Conservation (phyloP, 305 asterid genomes). For the Solanum hybrid region DNA sequence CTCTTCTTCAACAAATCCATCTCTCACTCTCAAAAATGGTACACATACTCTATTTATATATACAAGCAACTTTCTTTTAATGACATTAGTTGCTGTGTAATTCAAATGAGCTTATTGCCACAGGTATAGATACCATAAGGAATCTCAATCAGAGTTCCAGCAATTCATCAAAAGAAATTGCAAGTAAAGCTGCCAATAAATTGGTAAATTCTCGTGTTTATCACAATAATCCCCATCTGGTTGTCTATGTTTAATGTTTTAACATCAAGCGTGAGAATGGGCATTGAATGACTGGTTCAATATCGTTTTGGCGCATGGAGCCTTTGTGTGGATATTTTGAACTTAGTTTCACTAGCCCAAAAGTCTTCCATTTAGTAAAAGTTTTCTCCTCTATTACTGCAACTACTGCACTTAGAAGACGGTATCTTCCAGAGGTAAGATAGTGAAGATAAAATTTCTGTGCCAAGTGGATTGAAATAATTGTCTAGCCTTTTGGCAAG, state of each 20-base stretch:
- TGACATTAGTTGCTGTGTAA: not conserved
- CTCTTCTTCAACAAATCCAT: constrained; percentile 17
- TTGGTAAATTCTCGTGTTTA: constrained; percentile 6
- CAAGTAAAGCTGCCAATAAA: constrained; percentile 7
- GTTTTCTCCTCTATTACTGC: not conserved
- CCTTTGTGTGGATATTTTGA: not conserved
- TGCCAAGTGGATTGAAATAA: not conserved
- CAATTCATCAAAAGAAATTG: constrained; percentile 9
- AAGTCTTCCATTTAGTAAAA: not conserved
- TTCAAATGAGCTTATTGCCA: not conserved
- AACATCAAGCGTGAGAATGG: not conserved
- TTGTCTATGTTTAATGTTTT: not conserved
- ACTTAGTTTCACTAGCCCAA: not conserved
- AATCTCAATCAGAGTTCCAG: not conserved
- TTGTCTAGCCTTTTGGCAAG: not conserved
- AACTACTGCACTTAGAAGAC: not conserved
- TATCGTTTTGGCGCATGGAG: not conserved
- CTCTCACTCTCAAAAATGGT: constrained; percentile 16
- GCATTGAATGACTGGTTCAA: not conserved
- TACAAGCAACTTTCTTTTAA: not conserved
- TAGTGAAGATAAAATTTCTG: not conserved
- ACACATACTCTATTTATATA: not conserved
- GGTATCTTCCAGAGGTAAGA: not conserved
- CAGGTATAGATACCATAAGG: constrained; percentile 7
- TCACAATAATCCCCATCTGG: not conserved